A percentile compares a stretch with the other conserved stretches of the same genome.
Evolutionary conservation across 352 stramenopile species (phyloP).

Genomic region (Globisporangium okanoganense): DNA sequence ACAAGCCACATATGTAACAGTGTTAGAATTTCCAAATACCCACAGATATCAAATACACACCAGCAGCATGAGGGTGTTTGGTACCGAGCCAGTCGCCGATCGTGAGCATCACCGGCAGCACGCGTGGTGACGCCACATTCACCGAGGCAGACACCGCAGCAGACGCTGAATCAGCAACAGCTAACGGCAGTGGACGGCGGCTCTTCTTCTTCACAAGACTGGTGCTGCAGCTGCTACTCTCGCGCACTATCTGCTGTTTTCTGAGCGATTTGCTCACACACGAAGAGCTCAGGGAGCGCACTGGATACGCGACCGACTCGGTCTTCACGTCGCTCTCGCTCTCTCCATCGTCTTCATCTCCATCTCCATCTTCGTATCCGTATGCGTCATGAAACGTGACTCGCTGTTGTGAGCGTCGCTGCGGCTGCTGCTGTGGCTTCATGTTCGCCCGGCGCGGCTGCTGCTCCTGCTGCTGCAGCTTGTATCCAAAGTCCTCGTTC

Average conservation of each 20-base stretch:
- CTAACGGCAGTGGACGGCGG: background rate
- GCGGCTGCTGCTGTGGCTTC: background rate
- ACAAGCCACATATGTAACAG: background rate
- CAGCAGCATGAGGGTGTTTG: too few species aligned
- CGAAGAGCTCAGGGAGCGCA: background rate
- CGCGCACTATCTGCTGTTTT: background rate
- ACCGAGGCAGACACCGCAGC: background rate
- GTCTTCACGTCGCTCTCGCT: background rate
- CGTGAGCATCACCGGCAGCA: slow-evolving; percentile 1
- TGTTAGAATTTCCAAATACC: background rate
- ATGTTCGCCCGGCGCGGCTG: background rate
- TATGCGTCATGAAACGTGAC: too few species aligned
- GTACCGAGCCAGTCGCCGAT: slow-evolving; percentile 4
- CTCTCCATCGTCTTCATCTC: background rate
- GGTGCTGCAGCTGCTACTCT: background rate
- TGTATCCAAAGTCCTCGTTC: background rate
- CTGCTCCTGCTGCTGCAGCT: background rate
- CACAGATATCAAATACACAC: background rate
- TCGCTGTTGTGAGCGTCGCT: background rate
- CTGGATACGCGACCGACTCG: background rate
- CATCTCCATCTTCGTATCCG: background rate
- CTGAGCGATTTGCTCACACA: background rate
- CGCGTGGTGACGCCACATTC: background rate
- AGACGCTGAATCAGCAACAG: background rate
- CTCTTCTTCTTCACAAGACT: background rate